Conservation (phyloP, 2,329 filamentous ascomycete species). For the Botrytis deweyae region DNA sequence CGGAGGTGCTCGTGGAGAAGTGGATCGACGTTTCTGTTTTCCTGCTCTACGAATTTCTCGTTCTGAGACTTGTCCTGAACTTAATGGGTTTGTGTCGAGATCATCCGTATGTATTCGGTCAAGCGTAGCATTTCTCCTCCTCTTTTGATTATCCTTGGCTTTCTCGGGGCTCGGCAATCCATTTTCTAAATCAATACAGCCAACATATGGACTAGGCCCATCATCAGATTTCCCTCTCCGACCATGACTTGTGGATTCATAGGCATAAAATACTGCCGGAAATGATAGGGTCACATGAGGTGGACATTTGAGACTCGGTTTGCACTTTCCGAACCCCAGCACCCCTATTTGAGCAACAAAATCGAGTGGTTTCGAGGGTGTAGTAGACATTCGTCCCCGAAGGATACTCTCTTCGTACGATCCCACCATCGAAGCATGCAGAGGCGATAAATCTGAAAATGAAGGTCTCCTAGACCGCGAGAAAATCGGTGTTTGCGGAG, state of each 20-base stretch:
- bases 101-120: conserved; percentile 29
- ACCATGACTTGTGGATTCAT: conserved; percentile 65
- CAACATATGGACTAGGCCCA: conserved; percentile 93
- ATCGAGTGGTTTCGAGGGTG: conserved; percentile 85
- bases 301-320: conserved; percentile 78
- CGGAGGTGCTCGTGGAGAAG: conserved; percentile 66
- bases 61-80: conserved; percentile 33
- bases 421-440: conserved; percentile 92
- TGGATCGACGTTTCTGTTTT: conserved; percentile 59
- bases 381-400: conserved; percentile 93
- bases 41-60: conserved; percentile 48
- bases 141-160: conserved; percentile 44
- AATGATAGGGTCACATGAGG: conserved; percentile 89
- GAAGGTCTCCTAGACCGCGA: conserved; percentile 65
- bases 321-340: conserved; percentile 84
- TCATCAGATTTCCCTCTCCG: conserved; percentile 65
- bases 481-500: conserved; percentile 52
- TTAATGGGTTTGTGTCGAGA: conserved; percentile 29
- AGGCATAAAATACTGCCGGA: conserved; percentile 94
- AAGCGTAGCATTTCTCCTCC: conserved; percentile 33
- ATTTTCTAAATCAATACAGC: conserved; percentile 87
- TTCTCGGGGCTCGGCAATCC: conserved; percentile 58
- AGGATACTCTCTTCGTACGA: conserved; percentile 98
- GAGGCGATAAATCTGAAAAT: conserved; percentile 70
- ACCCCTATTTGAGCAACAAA: conserved; percentile 96